Evolutionary conservation across 2,329 filamentous ascomycete genomes (phyloP), one percentile per base, ranked within the genome.

Genomic region (Paecilomyces sp.): DNA sequence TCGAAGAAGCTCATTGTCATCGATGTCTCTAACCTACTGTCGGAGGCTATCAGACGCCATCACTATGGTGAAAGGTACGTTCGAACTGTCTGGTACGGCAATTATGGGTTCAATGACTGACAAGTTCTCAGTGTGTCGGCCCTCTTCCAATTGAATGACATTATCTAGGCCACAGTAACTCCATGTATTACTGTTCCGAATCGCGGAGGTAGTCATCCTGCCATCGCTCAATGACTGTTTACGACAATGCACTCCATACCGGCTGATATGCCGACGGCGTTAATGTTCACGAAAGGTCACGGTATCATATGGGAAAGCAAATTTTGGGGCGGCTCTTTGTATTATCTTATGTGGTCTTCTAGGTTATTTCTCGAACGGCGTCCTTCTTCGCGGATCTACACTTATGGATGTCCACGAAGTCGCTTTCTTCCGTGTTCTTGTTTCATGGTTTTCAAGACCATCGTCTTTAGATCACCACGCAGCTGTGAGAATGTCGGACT

Each of bases 31-130:
- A 90, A 88, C 71, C 80, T 99, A 57, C 81, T 99, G 50, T 86
- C 92, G 3, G 94, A 99, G 77, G 92, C 92, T 56, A 97, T 99
- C 67, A 85, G 94, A 68, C 87, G 94, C 69, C 97, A 97, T 73
- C 93, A 99, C 75, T 94, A 97, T 71, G 94, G 94, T 75, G 93
- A 97, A 74, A 79, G 76, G 77, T 77, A 79, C 88, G 88, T 72
- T 65, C 62, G 66, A 62, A 63, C 22, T 25, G 25, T 55, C 57
- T 34, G 59, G 54, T 25, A 41, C 36, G 57, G n/a, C n/a, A 8
- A 47, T 28, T 11, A 25, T 22, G n/a, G 56, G 33, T 57, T 55
- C 41, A 18, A 24, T 64, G 60, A 63, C 67, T 68, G 66, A 67
- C 63, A 13, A 55, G 56, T 47, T 58, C 58, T 66, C 64, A 80